A percentile compares a stretch with the other conserved stretches of the same genome.
Conservation (phyloP, 257 asterid species). For the Nicotiana attenuata region DNA sequence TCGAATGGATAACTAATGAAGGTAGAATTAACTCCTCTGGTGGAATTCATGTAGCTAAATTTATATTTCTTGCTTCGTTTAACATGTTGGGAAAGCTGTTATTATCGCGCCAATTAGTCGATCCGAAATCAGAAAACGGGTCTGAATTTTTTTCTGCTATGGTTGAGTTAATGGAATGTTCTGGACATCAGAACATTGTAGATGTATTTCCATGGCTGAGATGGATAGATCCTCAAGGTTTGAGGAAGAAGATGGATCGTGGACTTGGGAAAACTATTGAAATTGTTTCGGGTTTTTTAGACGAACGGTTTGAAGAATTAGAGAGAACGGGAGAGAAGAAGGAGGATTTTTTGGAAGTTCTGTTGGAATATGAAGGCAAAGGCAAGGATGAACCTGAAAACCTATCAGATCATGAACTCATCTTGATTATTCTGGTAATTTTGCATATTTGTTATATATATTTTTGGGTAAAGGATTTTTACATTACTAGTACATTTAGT, state of each 20-base stretch:
- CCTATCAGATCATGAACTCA: constrained; percentile 40
- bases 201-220: constrained; percentile 45
- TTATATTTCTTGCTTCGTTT: constrained; percentile 37
- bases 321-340: constrained; percentile 10
- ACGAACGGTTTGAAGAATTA: constrained; percentile 25
- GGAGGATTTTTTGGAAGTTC: constrained; percentile 48
- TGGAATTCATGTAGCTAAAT: constrained; percentile 23
- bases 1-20: constrained; percentile 29
- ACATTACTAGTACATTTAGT: too few relatives aligned
- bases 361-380: constrained; percentile 37
- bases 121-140: constrained; percentile 34
- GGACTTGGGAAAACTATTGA: constrained; percentile 31
- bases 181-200: constrained; percentile 35
- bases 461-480: neutral
- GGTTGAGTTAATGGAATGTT: constrained; percentile 37
- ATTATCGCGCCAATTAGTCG: constrained; percentile 41
- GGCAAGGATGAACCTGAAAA: constrained; percentile 33
- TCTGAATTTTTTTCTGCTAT: constrained; percentile 37
- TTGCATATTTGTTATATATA: neutral
- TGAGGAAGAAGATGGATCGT: constrained; percentile 33
- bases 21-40: neutral
- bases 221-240: constrained; percentile 44
- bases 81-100: constrained; percentile 50
- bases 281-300: constrained; percentile 34
- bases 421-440: constrained; percentile 42